Percentiles rank a stretch among this genome's conserved stretches.
phyloP scores from a whole-genome alignment of 2,329 filamentous ascomycete genomes.

The Pseudogymnoascus sp. region DNA sequence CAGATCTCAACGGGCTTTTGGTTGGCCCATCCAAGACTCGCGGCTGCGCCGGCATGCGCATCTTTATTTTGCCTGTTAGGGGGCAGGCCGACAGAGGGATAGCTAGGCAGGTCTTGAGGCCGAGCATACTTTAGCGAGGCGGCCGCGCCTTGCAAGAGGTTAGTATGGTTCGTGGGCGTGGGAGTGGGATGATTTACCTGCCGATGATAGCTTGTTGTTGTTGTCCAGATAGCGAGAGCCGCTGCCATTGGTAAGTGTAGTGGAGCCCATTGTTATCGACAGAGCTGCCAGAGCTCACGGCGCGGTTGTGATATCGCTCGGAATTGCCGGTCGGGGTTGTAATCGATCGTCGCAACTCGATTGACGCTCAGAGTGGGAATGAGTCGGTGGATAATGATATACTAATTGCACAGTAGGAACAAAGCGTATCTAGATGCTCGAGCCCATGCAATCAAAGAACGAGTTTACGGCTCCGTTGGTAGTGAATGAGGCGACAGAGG shows the following conservation, averaged over 20 bases:
- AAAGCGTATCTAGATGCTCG: background rate
- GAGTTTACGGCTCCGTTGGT: background rate
- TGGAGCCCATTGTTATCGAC: constrained; percentile 11
- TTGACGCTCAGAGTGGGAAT: background rate
- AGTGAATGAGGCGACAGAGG: background rate
- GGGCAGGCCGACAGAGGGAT: constrained; percentile 54
- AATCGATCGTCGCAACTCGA: background rate
- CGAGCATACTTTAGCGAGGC: constrained; percentile 62
- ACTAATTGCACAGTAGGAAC: background rate
- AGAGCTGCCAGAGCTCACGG: background rate
- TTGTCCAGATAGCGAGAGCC: constrained; percentile 33
- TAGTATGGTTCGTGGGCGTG: constrained; percentile 14
- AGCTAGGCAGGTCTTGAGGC: constrained; percentile 65
- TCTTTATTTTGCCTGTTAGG: constrained; percentile 31
- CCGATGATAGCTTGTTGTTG: constrained; percentile 48
- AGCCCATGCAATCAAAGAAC: background rate
- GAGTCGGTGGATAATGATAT: background rate
- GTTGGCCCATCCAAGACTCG: constrained; percentile 63
- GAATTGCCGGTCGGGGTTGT: background rate
- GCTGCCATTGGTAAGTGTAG: constrained; percentile 18
- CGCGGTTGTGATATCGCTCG: background rate
- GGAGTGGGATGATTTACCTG: constrained; percentile 35
- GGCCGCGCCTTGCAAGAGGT: constrained; percentile 40
- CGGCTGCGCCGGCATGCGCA: constrained; percentile 64
- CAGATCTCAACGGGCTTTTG: constrained; percentile 56